A percentile compares a stretch with the other conserved stretches of the same genome.
phyloP scores from a whole-genome alignment of 2,329 filamentous ascomycete species.

The Fusarium mexicanum region DNA sequence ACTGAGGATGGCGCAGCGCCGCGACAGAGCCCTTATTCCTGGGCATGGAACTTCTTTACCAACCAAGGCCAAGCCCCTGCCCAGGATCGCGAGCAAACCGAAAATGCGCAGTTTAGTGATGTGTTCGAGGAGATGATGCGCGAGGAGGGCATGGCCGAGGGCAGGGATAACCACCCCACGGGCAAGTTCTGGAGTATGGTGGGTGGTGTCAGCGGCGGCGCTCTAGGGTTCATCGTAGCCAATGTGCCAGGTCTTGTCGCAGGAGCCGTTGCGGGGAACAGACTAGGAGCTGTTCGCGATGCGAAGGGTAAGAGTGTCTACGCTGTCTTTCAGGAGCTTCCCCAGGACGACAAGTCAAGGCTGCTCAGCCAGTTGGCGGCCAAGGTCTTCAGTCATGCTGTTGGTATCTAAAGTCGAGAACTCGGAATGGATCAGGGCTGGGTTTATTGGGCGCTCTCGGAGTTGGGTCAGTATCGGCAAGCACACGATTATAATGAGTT shows the following conservation, averaged over 20 bases:
- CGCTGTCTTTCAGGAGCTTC: conserved; percentile 86
- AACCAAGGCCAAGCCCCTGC: conserved; percentile 43
- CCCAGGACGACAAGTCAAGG: conserved; percentile 81
- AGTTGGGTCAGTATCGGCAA: conserved; percentile 16
- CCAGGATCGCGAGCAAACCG: conserved; percentile 62
- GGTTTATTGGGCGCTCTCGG: conserved; percentile 25
- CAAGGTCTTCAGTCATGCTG: conserved; percentile 85
- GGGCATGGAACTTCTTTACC: conserved; percentile 75
- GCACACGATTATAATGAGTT: neutral
- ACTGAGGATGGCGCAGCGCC: conserved; percentile 53
- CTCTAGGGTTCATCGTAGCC: conserved; percentile 93
- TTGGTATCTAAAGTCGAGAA: conserved; percentile 58
- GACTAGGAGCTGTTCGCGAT: conserved; percentile 89
- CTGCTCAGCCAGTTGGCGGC: conserved; percentile 85
- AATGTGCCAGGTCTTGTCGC: conserved; percentile 91
- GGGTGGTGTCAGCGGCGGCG: conserved; percentile 86
- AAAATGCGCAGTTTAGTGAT: conserved; percentile 86
- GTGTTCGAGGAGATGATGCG: conserved; percentile 91
- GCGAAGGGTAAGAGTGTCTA: conserved; percentile 95
- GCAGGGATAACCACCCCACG: conserved; percentile 66
- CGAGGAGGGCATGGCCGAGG: conserved; percentile 84
- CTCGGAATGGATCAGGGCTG: neutral
- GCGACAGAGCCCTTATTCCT: conserved; percentile 71
- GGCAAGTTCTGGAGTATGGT: conserved; percentile 87
- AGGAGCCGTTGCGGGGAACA: conserved; percentile 90